Evolutionary conservation across 495 filamentous ascomycete genomes (phyloP).

Genomic region (Penicillium manginii): DNA sequence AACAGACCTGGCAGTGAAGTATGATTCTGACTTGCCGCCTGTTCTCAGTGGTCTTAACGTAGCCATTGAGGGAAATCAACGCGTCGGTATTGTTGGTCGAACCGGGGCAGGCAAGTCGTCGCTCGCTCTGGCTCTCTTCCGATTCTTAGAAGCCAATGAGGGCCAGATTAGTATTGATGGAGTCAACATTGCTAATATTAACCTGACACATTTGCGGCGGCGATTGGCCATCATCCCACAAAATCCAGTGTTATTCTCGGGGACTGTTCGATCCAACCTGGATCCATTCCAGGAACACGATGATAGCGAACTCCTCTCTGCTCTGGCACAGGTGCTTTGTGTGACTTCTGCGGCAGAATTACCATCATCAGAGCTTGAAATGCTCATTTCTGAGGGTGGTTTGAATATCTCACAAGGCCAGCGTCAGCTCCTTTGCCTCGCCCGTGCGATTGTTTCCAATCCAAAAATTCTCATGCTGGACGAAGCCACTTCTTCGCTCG

Average conservation of each 20-base stretch:
- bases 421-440: conserved; percentile 83
- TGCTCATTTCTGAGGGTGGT: conserved; percentile 25
- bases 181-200: conserved; percentile 76
- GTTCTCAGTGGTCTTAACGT: conserved; percentile 17
- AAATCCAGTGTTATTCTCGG: conserved; percentile 85
- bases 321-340: conserved; percentile 51
- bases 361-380: neutral
- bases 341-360: neutral
- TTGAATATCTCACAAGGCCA: conserved; percentile 73
- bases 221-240: conserved; percentile 89
- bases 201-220: conserved; percentile 75
- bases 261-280: conserved; percentile 82
- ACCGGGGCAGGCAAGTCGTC: conserved; percentile 5
- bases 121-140: neutral
- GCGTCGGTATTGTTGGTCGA: conserved; percentile 14
- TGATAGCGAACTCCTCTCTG: conserved; percentile 75
- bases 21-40: conserved; percentile 14
- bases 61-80: conserved; percentile 34
- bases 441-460: conserved; percentile 76
- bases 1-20: conserved; percentile 66
- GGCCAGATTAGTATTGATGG: conserved; percentile 62
- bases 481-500: conserved; percentile 88
- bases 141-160: neutral
- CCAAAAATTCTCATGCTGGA: conserved; percentile 82
- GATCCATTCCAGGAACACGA: conserved; percentile 82